Evolutionary conservation across 139 green algal genomes (phyloP), one percentile per base, ranked within the genome.

Genomic region (Pseudopediastrum boryanum): DNA sequence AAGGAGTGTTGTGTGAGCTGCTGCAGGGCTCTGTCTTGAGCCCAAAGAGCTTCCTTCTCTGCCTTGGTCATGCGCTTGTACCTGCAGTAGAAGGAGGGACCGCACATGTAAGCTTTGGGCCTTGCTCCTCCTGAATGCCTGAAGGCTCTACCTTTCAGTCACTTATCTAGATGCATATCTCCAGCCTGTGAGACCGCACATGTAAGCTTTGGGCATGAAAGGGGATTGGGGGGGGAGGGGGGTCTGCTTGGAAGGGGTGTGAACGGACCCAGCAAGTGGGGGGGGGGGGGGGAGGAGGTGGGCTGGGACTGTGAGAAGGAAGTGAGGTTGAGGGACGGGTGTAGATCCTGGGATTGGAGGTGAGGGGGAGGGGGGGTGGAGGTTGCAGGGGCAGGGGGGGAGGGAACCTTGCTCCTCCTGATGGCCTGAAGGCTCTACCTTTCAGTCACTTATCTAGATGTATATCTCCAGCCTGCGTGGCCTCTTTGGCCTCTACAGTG

Each of bases 1-100:
- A 56, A 54, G 13, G 71, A 56, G 54, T 69, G 64, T 5, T 69
- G 23, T n/a, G 68, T 56, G 38, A 72, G 44, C 43, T 80, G 73
- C 35, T 80, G 73, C 42, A 80, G 50, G 8, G 73, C 59, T 33
- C 78, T 59, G 85, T 94, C 90, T 16, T 88, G 83, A 1, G 85
- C 87, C 90, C 90, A 94, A 46, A 94, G 80, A 4, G 86, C 77
- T 69, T 93, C 90, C 82, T 95, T 95, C 84, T 95, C 91, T 29
- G 81, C 71, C 81, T 93, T 90, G 78, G 68, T 88, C 91, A 95
- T 94, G 78, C 87, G 84, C 83, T 93, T 93, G 89, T 95, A 95
- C 35, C 81, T 83, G 59, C 9, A 43, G 33, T 36, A 3, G 31
- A 16, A 23, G 42, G 23, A 31, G 39, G n/a, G 35, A 70, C 35